Evolutionary conservation across 2,329 filamentous ascomycete species (phyloP).

Genomic region (Fusarium nanum): DNA sequence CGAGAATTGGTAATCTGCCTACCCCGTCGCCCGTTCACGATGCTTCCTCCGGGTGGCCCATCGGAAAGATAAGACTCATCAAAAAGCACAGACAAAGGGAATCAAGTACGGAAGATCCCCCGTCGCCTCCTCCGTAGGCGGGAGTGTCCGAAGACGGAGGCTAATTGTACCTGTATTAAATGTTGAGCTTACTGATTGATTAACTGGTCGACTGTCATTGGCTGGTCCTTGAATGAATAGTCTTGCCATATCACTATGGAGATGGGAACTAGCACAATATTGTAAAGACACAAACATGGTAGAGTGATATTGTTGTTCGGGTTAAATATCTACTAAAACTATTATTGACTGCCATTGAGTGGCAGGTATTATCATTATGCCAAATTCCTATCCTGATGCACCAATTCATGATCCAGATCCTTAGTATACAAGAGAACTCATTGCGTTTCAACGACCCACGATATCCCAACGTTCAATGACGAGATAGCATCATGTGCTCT

Average conservation of each 20-base stretch:
- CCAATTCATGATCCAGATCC: conserved; percentile 22
- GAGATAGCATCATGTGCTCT: conserved; percentile 23
- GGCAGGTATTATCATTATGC: conserved; percentile 38
- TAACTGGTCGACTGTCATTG: conserved; percentile 39
- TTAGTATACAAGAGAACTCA: conserved; percentile 21
- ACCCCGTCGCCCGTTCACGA: conserved; percentile 1
- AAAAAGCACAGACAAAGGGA: conserved; percentile 3
- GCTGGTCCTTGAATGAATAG: not conserved
- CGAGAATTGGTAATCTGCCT: conserved; percentile 33
- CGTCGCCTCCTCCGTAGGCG: conserved; percentile 28
- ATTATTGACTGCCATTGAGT: conserved; percentile 19
- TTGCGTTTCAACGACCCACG: conserved; percentile 4
- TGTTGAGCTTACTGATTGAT: conserved; percentile 42
- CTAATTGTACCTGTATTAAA: conserved; percentile 18
- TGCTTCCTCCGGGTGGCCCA: not conserved
- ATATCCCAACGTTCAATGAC: conserved; percentile 15
- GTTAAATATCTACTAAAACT: conserved; percentile 18
- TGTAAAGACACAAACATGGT: not conserved
- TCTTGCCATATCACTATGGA: not conserved
- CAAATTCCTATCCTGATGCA: conserved; percentile 20
- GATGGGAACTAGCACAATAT: not conserved
- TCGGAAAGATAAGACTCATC: conserved; percentile 3
- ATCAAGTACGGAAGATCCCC: conserved; percentile 17
- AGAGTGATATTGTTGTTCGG: not conserved
- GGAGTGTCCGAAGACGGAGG: conserved; percentile 37